Evolutionary conservation across 2,329 filamentous ascomycete species (phyloP), one percentile per base, ranked within the genome.

Genomic region (Calonectria naviculata): DNA sequence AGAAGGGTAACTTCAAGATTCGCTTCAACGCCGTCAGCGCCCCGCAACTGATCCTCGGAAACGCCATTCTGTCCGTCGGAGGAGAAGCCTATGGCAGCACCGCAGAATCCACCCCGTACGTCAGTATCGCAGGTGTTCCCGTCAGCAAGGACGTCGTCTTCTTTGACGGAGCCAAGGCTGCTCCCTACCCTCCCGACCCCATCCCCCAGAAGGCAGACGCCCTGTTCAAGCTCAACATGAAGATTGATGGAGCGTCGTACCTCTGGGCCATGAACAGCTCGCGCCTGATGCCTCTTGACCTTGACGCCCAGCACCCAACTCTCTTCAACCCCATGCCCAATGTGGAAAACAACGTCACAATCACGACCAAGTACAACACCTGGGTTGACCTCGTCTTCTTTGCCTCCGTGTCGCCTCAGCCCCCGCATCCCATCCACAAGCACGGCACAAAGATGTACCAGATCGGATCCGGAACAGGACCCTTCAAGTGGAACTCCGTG

Each of bases 361-460:
- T 89, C 68, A 81, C 82, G 7, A 89, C 87, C 9, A 76, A 73
- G 28, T 84, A 86, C 68, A 80, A 82, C 72, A 83, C 85, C 2
- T 91, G 89, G 89, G 82, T 91, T 10, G 89, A 91, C 75, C 76
- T 90, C n/a, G 82, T 91, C 72, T 83, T 90, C 70, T 80, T 85
- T 34, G 81, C 87, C 2, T 78, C 80, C n/a, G 77, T 77, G 2
- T 80, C 81, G 4, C 81, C 87, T 8, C 87, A 90, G 75, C 89
- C 83, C 0, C 76, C 81, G 12, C 91, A 93, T 70, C 88, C 89
- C 0, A 88, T 93, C 62, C 91, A 93, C 84, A 92, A 92, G 82
- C 91, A 93, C 80, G 87, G 87, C 56, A 89, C 87, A 75, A 91
- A 90, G 78, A 89, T 88, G 81, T 92, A 85, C 75, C 81, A 87